Conservation (phyloP, 2,329 filamentous ascomycete species). For the Aspergillus sp. region DNA sequence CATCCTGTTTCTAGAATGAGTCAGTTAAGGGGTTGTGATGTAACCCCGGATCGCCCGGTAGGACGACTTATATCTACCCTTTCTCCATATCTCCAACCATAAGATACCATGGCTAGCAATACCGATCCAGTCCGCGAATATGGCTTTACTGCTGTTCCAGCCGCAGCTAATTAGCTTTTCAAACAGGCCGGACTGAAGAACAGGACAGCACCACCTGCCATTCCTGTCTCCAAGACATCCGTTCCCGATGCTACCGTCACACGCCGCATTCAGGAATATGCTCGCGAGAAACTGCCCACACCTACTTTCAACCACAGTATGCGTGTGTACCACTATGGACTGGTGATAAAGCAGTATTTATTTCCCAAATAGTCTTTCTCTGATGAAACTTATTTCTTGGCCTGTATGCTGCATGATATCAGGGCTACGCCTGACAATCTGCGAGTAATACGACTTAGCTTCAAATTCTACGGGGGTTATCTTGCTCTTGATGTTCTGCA, state of each 20-base stretch:
- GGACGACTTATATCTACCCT: too few species aligned
- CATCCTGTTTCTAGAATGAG: too few species aligned
- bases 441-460: conserved; percentile 57
- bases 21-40: too few species aligned
- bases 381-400: conserved; percentile 54
- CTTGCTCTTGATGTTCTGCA: conserved; percentile 53
- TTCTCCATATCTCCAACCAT: too few species aligned
- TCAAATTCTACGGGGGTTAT: conserved; percentile 63
- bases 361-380: conserved; percentile 38
- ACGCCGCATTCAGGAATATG: conserved; percentile 12
- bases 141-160: too few species aligned
- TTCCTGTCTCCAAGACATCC: too few species aligned
- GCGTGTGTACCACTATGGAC: conserved; percentile 62
- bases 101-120: too few species aligned
- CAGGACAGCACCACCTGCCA: too few species aligned
- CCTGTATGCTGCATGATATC: conserved; percentile 67
- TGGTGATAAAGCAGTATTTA: conserved; percentile 31
- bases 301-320: conserved; percentile 65
- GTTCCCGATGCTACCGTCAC: conserved; percentile 3
- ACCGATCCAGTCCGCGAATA: too few species aligned
- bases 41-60: too few species aligned
- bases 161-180: too few species aligned
- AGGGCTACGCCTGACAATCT: conserved; percentile 58
- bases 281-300: conserved; percentile 7
- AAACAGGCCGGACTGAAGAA: too few species aligned